Base-by-base conservation (phyloP, 176 grass and related monocot species). In the Rhynchospora tenuis region DNA sequence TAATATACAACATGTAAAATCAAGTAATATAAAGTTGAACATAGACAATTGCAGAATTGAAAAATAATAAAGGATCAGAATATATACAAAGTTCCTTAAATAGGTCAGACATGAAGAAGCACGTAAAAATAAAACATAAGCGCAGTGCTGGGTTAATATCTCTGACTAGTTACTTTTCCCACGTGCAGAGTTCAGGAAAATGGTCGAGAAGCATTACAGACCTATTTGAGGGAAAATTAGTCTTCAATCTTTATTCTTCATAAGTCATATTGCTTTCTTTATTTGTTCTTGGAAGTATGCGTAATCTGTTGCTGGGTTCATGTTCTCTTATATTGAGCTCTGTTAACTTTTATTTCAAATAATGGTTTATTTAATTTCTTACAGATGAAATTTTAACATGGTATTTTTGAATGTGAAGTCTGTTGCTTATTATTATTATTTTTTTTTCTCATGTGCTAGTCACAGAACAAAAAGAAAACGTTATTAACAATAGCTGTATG, bases 201-300 rank as follows among this genome's bases (percentile, higher is more conserved):
- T 93, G 84, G 96, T 95, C 57, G 91, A 95, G 89, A 93, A 98
- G 88, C 46, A 87, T 24, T 93, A 95, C 90, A 94, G 89, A 87
- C 84, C 92, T 19, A 61, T 81, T 56, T 73, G 71, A 28, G 78
- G 85, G 78, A 79, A 43, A 64, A 61, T 6, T 13, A 28, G 47
- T 17, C 23, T 73, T 73, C 10, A 55, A 54, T 55, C 3, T 42
- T 72, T 45, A 31, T 13, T 24, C 73, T 55, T 56, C 48, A 27
- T 75, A 24, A 1, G 5, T 74, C 7, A 22, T 55, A 54, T 10
- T 5, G 13, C 17, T 70, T 44, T n/a, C 13, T 13, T 51, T 51
- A 11, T 74, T 9, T n/a, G 7, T 59, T 73, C 6, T 46, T 31
- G 50, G 48, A 22, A 12, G 47, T 55, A 75, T 75, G 71, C 9